phyloP scores from a whole-genome alignment of 108 stramenopile genomes.

The Cyclotella baltica region DNA sequence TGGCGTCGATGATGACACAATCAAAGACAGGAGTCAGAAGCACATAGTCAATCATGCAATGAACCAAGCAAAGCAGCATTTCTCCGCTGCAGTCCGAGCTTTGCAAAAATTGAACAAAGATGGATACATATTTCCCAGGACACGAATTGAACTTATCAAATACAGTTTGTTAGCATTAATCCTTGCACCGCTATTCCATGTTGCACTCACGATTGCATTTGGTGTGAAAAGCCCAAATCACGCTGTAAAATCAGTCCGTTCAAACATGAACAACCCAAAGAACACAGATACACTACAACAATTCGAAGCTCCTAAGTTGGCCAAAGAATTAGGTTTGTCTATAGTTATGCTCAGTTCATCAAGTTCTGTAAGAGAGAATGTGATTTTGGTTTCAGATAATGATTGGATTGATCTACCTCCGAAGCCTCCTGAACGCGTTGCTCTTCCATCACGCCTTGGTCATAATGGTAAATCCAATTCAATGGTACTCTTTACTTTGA shows the following conservation, averaged over 20 bases:
- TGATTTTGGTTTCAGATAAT: conserved; percentile 39
- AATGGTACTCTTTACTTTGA: conserved; percentile 31
- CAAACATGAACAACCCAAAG: no score
- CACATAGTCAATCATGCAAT: not conserved
- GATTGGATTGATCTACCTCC: conserved; percentile 46
- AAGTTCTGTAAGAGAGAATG: conserved; percentile 38
- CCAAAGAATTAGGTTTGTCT: conserved; percentile 32
- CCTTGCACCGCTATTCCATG: conserved; percentile 32
- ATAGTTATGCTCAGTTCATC: conserved; percentile 45
- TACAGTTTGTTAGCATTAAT: conserved; percentile 28
- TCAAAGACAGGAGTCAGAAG: not conserved
- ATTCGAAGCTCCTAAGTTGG: no score
- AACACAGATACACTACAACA: no score
- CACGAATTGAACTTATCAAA: conserved; percentile 25
- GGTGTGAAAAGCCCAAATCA: not conserved
- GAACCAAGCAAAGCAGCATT: not conserved
- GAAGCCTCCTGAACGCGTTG: conserved; percentile 39
- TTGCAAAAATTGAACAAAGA: conserved; percentile 31
- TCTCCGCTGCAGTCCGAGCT: not conserved
- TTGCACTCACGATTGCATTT: conserved; percentile 1
- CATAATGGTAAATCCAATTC: conserved; percentile 10
- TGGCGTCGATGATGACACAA: no score
- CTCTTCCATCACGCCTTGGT: conserved; percentile 34
- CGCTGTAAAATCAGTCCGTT: not conserved
- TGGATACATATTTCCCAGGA: conserved; percentile 8